A percentile compares a stretch with the other conserved stretches of the same genome.
phyloP scores from a whole-genome alignment of 129 eudicot genomes.

The Smallanthus sonchifolius region DNA sequence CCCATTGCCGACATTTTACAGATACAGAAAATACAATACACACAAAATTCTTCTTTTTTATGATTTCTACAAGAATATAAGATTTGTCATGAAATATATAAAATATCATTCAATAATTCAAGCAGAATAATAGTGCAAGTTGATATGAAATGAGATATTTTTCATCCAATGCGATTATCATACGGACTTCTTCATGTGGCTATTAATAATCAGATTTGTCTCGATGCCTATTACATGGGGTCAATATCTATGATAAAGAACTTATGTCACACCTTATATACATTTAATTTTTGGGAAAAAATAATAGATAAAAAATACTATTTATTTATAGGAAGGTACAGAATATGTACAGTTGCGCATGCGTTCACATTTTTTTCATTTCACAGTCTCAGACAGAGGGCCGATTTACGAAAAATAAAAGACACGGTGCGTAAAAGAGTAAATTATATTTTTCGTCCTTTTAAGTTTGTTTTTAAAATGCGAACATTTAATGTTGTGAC shows the following conservation, averaged over 20 bases:
- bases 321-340: background rate
- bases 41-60: no score
- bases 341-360: conserved; percentile 1
- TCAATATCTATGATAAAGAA: background rate
- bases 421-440: no score
- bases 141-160: background rate
- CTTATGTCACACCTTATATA: no score
- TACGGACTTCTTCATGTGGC: background rate
- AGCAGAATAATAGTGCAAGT: background rate
- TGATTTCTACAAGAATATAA: background rate
- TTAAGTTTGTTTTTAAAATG: no score
- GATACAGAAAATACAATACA: no score
- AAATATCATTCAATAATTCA: background rate
- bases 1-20: no score
- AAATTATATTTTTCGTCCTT: no score
- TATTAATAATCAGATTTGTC: background rate
- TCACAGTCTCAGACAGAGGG: no score
- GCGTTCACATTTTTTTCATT: background rate
- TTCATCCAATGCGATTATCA: background rate
- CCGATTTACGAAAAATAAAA: no score
- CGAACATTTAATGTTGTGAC: no score
- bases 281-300: no score
- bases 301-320: no score
- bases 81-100: background rate
- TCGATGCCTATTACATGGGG: background rate